Base-by-base conservation (phyloP, 2,329 filamentous ascomycete genomes). In the Verticillium zaregamsianum region DNA sequence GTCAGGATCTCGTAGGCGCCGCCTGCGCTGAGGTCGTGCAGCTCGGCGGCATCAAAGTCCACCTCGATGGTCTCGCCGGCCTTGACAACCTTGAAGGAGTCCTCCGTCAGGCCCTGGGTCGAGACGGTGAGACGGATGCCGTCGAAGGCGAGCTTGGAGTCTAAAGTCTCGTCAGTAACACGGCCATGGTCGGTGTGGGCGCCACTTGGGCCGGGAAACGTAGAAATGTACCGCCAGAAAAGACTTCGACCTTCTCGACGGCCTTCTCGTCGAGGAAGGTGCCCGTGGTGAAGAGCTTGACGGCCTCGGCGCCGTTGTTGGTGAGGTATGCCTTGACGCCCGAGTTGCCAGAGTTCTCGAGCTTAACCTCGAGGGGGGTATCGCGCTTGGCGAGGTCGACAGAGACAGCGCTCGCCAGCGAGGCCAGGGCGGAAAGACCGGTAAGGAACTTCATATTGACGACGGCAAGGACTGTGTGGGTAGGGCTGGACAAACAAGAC, bases 1-100 rank as follows among this genome's bases (percentile, higher is more conserved):
- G 84, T 79, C 59, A 79, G 75, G 57, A 90, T 72, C 55, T 81
- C 80, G 68, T 84, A 85, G 49, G 74, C 70, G 58, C 85, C 85
- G 35, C 79, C 79, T 31, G 68, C 57, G 61, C 70, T 71, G 33
- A 79, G 73, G 62, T 83, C 79, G 70, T 85, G 82, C 14, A 81
- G 74, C 69, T 82, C 74, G 17, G 79, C 83, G 55, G 82, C 75
- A 66, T 85, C 80, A 60, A 85, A 81, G 52, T 74, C 77, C 40
- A 79, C 70, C 66, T 80, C 77, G 64, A 85, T 74, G 11, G 79
- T 79, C 69, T 82, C 72, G 59, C 76, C 75, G 9, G 74, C 70
- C 14, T 69, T 72, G 62, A 86, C 74, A 20, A 73, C 72, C 63
- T 77, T 71, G 73, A 84, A 85, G 59, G 79, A 74, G 3, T 78